Evolutionary conservation across 495 filamentous ascomycete species (phyloP).

Genomic region (Collariella sp.): DNA sequence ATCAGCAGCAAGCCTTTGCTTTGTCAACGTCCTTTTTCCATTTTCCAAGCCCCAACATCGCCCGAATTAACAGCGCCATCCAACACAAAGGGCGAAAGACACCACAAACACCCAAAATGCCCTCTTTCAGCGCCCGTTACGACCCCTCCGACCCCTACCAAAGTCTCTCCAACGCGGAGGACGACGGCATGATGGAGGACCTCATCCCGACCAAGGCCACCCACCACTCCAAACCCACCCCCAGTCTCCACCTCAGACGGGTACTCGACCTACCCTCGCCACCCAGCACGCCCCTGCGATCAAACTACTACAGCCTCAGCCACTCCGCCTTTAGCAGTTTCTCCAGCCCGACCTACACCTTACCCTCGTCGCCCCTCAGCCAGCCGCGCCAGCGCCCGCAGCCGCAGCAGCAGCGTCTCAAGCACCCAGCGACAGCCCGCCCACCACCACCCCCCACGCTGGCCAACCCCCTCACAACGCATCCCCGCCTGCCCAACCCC

Average conservation of each 20-base stretch:
- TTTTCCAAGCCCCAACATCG: neutral
- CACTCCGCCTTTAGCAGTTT: slow-evolving; percentile 4
- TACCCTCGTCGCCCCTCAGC: too few species aligned
- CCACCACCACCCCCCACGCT: neutral
- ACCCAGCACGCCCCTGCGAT: slow-evolving; percentile 8
- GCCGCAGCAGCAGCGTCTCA: neutral
- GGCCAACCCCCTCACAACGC: slow-evolving; percentile 7
- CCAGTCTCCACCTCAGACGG: slow-evolving; percentile 3
- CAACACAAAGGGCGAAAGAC: neutral
- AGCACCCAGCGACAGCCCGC: neutral
- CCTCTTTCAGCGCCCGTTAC: slow-evolving; percentile 6
- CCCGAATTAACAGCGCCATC: neutral
- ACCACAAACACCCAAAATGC: slow-evolving; percentile 2
- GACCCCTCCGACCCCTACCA: slow-evolving; percentile 3
- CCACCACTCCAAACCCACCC: neutral
- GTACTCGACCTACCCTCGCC: slow-evolving; percentile 18
- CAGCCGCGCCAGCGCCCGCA: neutral
- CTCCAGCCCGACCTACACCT: slow-evolving; percentile 2
- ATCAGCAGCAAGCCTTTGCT: too few species aligned
- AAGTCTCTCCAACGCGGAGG: neutral
- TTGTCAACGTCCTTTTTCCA: neutral
- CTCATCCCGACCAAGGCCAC: neutral
- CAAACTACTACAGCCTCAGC: slow-evolving; percentile 2
- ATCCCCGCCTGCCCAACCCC: slow-evolving; percentile 5
- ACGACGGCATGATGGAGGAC: slow-evolving; percentile 8